Evolutionary conservation across 2,329 filamentous ascomycete species (phyloP).

Genomic region (Cryphonectria carpinicola): DNA sequence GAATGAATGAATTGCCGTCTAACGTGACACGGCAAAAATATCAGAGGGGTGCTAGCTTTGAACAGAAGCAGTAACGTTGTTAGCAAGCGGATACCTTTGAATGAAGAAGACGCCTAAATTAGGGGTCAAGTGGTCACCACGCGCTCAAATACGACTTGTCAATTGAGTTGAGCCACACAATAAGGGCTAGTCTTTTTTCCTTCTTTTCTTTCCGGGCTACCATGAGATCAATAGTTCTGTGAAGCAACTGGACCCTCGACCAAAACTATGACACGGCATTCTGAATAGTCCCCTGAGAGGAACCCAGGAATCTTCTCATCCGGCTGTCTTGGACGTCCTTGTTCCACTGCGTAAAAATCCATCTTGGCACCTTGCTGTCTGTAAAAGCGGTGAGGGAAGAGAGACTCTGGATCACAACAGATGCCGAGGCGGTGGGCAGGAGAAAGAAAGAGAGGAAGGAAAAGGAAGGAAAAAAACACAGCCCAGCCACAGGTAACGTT

Average conservation of each 20-base stretch:
- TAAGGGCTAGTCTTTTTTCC: not conserved
- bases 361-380: not conserved
- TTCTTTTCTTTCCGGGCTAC: not conserved
- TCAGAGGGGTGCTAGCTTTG: not conserved
- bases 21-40: not conserved
- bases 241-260: not conserved
- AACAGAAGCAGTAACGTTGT: not conserved
- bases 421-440: not conserved
- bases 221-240: not conserved
- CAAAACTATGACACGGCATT: not conserved
- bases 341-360: not conserved
- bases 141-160: not conserved
- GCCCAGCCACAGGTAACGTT: constrained; percentile 22
- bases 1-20: not conserved
- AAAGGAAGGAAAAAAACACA: not conserved
- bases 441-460: not conserved
- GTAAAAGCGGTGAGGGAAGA: not conserved
- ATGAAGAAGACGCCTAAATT: not conserved
- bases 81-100: not conserved
- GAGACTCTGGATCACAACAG: not conserved
- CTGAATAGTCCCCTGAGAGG: not conserved
- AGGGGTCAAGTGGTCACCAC: not conserved
- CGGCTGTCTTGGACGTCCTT: not conserved
- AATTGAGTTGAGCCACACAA: not conserved
- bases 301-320: not conserved